These are phyloP conservation scores for Taphrina pruni DNA, from an alignment of 1,139 yeast genomes.

Conservation along the genomic window DNA sequence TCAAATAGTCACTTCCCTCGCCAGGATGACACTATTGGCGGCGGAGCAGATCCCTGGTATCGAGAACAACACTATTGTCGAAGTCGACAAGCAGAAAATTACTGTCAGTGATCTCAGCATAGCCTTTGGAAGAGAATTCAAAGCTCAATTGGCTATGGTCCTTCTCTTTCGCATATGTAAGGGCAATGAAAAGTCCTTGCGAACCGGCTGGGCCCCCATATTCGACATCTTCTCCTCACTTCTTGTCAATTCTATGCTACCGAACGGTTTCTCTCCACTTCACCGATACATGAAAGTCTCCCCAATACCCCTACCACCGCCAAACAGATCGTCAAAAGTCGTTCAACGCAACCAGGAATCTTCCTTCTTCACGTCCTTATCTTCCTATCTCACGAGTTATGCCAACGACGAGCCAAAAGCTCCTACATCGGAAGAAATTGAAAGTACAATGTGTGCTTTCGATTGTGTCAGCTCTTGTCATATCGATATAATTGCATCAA, in stretches of 20 bases:
- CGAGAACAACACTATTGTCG: constrained; percentile 51
- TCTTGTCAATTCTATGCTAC: constrained; percentile 74
- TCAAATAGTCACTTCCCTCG: constrained; percentile 65
- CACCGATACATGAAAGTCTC: constrained; percentile 62
- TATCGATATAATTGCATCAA: constrained; percentile 60
- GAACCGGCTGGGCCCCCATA: constrained; percentile 62
- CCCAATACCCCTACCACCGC: constrained; percentile 62
- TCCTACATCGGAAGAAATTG: constrained; percentile 91
- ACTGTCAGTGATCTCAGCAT: constrained; percentile 83
- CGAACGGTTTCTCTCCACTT: constrained; percentile 69
- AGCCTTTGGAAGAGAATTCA: constrained; percentile 85
- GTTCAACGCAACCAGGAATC: constrained; percentile 56
- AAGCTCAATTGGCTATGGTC: constrained; percentile 87
- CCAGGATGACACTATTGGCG: constrained; percentile 58
- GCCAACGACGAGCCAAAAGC: constrained; percentile 79
- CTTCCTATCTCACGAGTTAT: constrained; percentile 87
- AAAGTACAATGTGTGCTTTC: constrained; percentile 76
- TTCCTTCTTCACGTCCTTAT: constrained; percentile 84
- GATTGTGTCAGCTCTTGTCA: constrained; percentile 79
- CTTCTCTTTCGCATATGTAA: constrained; percentile 79
- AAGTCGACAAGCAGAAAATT: constrained; percentile 60
- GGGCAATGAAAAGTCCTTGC: constrained; percentile 59
- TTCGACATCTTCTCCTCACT: constrained; percentile 67
- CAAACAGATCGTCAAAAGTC: constrained; percentile 44
- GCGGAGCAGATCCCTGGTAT: constrained; percentile 52